These are phyloP conservation scores for Naematelia aurantialba DNA, from an alignment of 768 basidiomycete species.

Conservation along the genomic window DNA sequence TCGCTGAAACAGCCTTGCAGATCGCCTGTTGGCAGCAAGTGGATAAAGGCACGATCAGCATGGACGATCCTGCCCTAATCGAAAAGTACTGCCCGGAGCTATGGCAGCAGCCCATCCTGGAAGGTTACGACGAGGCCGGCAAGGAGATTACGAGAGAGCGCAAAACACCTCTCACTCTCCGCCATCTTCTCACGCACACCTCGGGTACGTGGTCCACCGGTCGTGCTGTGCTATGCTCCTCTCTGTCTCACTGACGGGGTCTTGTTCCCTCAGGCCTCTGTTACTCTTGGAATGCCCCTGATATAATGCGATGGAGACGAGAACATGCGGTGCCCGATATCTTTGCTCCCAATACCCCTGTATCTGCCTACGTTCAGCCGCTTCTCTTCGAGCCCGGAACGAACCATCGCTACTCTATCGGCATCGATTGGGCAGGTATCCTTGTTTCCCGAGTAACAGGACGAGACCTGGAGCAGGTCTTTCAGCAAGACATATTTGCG, in stretches of 20 bases:
- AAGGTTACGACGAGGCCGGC: slow-evolving; percentile 1
- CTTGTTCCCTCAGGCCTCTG: not conserved
- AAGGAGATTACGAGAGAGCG: not conserved
- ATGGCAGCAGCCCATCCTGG: not conserved
- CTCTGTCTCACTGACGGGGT: not conserved
- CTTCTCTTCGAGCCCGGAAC: slow-evolving; percentile 21
- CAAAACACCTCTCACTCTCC: not conserved
- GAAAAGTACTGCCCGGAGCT: slow-evolving; percentile 1
- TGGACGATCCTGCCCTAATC: slow-evolving; percentile 1
- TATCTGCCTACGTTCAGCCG: slow-evolving; percentile 6
- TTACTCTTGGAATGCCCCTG: not conserved
- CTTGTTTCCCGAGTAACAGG: slow-evolving; percentile 20
- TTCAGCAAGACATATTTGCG: slow-evolving; percentile 15
- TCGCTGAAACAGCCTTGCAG: not conserved
- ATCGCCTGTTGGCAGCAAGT: slow-evolving; percentile 3
- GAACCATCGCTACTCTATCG: slow-evolving; percentile 6
- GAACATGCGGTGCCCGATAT: slow-evolving; percentile 1
- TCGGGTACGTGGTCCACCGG: slow-evolving; percentile 2
- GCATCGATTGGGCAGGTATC: slow-evolving; percentile 15
- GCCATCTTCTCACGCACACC: slow-evolving; percentile 3
- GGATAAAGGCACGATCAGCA: not conserved
- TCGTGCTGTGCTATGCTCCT: too few species aligned
- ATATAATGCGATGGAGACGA: not conserved
- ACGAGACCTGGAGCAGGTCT: slow-evolving; percentile 6
- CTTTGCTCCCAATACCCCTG: slow-evolving; percentile 4